Evolutionary conservation across 495 filamentous ascomycete species (phyloP).

Genomic region (Talaromyces thailandensis): DNA sequence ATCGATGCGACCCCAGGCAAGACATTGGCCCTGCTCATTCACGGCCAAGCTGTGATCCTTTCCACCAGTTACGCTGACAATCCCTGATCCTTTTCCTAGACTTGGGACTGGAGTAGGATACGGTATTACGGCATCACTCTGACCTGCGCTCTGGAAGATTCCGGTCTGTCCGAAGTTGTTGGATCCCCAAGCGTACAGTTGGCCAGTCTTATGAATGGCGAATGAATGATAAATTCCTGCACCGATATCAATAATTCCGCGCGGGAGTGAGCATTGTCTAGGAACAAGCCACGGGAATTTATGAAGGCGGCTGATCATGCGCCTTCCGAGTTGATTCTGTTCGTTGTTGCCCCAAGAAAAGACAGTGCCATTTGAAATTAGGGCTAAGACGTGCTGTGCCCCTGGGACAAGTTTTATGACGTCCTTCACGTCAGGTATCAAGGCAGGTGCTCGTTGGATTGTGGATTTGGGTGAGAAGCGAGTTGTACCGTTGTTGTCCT

Average conservation of each 20-base stretch:
- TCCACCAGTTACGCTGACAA: constrained; percentile 40
- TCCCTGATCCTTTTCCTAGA: constrained; percentile 32
- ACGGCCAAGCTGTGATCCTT: constrained; percentile 37
- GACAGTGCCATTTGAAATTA: constrained; percentile 45
- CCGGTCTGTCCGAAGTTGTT: constrained; percentile 84
- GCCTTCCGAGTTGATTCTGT: constrained; percentile 56
- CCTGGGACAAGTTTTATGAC: constrained; percentile 49
- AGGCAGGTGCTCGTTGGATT: constrained; percentile 40
- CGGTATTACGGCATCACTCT: constrained; percentile 48
- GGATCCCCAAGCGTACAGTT: constrained; percentile 76
- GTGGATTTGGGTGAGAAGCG: not conserved
- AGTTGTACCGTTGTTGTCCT: not conserved
- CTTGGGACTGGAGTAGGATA: constrained; percentile 51
- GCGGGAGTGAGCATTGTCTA: not conserved
- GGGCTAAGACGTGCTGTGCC: constrained; percentile 53
- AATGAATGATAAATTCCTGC: constrained; percentile 55
- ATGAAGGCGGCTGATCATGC: constrained; percentile 45
- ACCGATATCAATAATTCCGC: constrained; percentile 41
- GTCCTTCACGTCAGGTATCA: constrained; percentile 44
- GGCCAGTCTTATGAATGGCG: constrained; percentile 60
- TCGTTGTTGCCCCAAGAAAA: constrained; percentile 57
- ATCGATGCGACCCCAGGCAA: constrained; percentile 45
- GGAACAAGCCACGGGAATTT: constrained; percentile 20
- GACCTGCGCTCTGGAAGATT: constrained; percentile 57
- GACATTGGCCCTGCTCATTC: constrained; percentile 30